Base-by-base conservation (phyloP, 2,329 filamentous ascomycete species). In the Pleoardoris graminearum region DNA sequence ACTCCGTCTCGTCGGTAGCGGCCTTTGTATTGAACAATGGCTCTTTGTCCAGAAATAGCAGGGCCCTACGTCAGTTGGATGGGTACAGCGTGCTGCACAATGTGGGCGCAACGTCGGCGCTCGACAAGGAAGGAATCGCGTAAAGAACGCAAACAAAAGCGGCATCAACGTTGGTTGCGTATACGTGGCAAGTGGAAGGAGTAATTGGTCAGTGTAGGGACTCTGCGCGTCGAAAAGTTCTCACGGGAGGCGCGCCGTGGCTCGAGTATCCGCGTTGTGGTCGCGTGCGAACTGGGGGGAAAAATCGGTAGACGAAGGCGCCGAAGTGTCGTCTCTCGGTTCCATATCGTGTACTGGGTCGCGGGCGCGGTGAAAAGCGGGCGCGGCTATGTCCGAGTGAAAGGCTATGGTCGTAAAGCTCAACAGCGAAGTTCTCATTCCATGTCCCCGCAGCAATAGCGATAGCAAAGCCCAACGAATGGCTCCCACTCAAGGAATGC, bases 231-330 rank as follows among this genome's bases (percentile, higher is more conserved):
- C 12, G 47, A 33, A 35, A 17, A 39, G 33, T 25, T 14, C 32
- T 39, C 16, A 17, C 4, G 14, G 16, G 23, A 22, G 17, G 41
- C 27, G 37, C 7, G n/a, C 44, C 43, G 43, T 42, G 36, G 50
- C 42, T 56, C 38, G 48, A 33, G 43, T 33, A 36, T 47, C 46
- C 7, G 4, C 17, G 19, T 23, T n/a, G 17, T 3, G 7, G 58
- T 58, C 58, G 60, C 61, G 61, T 51, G 61, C 53, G 55, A 66
- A 70, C 14, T 65, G 45, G 7, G 68, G 68, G 39, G 69, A 66
- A 41, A 66, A 71, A 57, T 71, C 69, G 63, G 67, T 71, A 58
- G 67, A 62, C 45, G 71, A 66, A 63, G 69, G 67, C 39, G 70
- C 69, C 48, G 71, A 68, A 62, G 68, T 65, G 42, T 71, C 68